Conservation (phyloP, 192 early-diverging fungal genomes). For the Funneliformis mosseae region DNA sequence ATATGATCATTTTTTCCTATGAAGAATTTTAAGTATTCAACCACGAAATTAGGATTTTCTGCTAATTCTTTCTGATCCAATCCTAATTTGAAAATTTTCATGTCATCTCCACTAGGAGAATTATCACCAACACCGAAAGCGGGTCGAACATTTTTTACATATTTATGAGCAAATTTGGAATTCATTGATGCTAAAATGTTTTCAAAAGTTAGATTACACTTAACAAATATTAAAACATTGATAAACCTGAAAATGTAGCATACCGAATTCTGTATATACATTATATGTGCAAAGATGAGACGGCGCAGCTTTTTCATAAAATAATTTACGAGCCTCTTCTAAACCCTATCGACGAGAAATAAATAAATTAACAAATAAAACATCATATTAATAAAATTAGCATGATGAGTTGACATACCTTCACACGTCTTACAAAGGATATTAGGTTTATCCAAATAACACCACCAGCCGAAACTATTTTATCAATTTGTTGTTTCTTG, state of each 20-base stretch:
- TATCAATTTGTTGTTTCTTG: constrained; percentile 56
- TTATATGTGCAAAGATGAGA: not conserved
- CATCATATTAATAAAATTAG: not conserved
- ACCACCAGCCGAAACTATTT: constrained; percentile 59
- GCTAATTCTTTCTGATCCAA: not conserved
- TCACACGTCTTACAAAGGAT: constrained; percentile 74
- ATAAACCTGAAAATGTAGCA: not conserved
- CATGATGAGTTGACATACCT: constrained; percentile 49
- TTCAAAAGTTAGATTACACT: not conserved
- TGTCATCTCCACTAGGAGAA: not conserved
- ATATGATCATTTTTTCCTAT: not conserved
- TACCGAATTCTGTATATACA: not conserved
- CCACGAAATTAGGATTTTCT: not conserved
- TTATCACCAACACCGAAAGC: not conserved
- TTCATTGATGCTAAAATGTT: not conserved
- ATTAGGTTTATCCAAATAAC: constrained; percentile 90
- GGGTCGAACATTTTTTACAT: not conserved
- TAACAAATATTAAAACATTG: not conserved
- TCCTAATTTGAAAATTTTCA: constrained; percentile 1
- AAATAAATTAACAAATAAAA: not conserved
- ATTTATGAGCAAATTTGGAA: not conserved
- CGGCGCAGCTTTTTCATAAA: not conserved
- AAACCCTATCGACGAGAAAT: not conserved
- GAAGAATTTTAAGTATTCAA: not conserved
- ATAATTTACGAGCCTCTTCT: not conserved